phyloP scores from a whole-genome alignment of 208 protist species.

The Trypanosoma mega region DNA sequence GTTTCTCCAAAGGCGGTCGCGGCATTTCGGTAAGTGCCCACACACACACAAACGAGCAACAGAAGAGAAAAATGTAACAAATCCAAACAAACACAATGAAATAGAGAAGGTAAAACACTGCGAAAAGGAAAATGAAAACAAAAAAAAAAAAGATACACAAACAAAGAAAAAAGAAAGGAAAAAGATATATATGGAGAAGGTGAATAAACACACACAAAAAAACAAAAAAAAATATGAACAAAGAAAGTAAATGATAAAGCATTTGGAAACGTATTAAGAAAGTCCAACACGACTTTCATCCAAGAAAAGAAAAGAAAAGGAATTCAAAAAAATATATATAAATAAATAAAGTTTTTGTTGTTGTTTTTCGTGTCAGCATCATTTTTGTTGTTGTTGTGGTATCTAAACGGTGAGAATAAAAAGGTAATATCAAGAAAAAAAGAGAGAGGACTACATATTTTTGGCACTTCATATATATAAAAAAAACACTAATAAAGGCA shows the following conservation, averaged over 20 bases:
- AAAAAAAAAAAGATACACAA: background rate
- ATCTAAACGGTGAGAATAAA: background rate
- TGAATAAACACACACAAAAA: conserved; percentile 14
- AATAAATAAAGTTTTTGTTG: conserved; percentile 18
- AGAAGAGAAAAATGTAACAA: too few species aligned
- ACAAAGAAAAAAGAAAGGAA: conserved; percentile 4
- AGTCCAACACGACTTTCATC: background rate
- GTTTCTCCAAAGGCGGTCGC: conserved; percentile 22
- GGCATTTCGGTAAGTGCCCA: conserved; percentile 4
- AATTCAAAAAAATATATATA: too few species aligned
- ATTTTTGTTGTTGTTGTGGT: too few species aligned
- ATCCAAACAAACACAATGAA: conserved; percentile 7
- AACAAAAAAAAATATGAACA: conserved; percentile 11
- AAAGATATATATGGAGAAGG: background rate
- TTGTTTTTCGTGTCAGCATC: too few species aligned
- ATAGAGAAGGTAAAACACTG: conserved; percentile 2
- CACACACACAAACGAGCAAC: background rate
- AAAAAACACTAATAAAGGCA: background rate
- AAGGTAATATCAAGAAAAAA: conserved; percentile 9
- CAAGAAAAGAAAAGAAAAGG: conserved; percentile 3
- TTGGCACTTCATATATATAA: background rate
- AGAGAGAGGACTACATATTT: background rate
- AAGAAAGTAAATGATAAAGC: conserved; percentile 2
- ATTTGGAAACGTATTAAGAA: background rate
- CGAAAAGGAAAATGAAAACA: background rate